Evolutionary conservation across 2,329 filamentous ascomycete species (phyloP), one percentile per base, ranked within the genome.

Genomic region (Venturia effusa): DNA sequence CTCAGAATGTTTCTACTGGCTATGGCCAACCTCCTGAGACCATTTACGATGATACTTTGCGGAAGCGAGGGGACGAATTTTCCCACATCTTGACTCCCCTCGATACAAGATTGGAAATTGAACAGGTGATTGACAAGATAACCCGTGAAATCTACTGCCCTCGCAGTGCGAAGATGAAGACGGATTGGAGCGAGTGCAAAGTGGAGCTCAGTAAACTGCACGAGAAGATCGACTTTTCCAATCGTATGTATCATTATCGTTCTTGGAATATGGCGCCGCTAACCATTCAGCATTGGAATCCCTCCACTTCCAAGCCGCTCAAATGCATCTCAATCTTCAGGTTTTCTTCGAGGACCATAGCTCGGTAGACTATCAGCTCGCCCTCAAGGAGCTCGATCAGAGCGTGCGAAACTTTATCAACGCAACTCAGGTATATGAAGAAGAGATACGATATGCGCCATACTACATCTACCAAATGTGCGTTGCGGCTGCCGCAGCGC

Each of bases 381-480:
- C 92, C 70, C 78, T 94, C 7, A 86, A 90, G 77, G 84, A 87
- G 19, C 78, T 93, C 30, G 93, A 89, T 82, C 83, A 87, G 66
- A 86, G 89, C 4, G 85, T 88, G 3, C 84, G 83, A 48, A 80
- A 80, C 66, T 91, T 91, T 70, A 80, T 92, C 27, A 87, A 90
- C 61, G 72, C 74, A 11, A 76, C 77, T 1, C 78, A 81, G 66
- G 81, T 77, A 74, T 41, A 73, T 40, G 70, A 74, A 62, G 80
- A 83, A 8, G 80, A 81, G 60, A 77, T 91, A 34, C 81, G 82
- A 61, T 87, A 88, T 69, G 83, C 85, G 32, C 87, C 84, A 67
- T 90, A 88, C 72, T 92, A 92, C 73, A 84, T 93, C 62, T 86
- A 91, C 71, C 89, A 93, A 74, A 92, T 93, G 87, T 84, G 92